phyloP scores from a whole-genome alignment of 1,284 basidiomycete species.

The Leccinum fallax region DNA sequence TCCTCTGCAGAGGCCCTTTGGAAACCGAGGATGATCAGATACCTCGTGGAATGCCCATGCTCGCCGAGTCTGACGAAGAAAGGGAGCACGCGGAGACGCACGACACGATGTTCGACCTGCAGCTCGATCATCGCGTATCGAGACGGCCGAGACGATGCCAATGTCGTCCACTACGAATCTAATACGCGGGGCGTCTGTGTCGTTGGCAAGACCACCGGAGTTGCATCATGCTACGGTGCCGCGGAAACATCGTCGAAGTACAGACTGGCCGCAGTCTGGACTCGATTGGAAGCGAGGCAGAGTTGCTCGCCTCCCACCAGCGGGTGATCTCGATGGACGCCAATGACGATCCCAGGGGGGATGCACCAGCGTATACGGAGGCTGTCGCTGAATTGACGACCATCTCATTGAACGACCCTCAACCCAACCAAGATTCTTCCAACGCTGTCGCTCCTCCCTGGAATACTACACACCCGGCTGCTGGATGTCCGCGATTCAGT shows the following conservation, averaged over 20 bases:
- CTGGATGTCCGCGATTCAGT: slow-evolving; percentile 26
- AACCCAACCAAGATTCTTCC: slow-evolving; percentile 1
- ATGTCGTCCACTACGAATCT: slow-evolving; percentile 28
- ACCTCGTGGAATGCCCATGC: slow-evolving; percentile 34
- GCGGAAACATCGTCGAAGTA: slow-evolving; percentile 11
- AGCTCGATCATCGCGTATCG: slow-evolving; percentile 25
- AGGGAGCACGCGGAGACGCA: slow-evolving; percentile 18
- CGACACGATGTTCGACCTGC: slow-evolving; percentile 17
- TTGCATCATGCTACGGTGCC: slow-evolving; percentile 9
- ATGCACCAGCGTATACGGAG: slow-evolving; percentile 68
- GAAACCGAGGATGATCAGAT: slow-evolving; percentile 37
- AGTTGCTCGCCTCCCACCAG: slow-evolving; percentile 30
- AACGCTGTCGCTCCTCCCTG: not conserved
- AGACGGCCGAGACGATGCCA: slow-evolving; percentile 28
- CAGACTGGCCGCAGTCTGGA: slow-evolving; percentile 21
- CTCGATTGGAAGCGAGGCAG: slow-evolving; percentile 28
- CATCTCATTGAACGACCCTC: slow-evolving; percentile 16
- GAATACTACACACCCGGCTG: not conserved
- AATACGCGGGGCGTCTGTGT: slow-evolving; percentile 14
- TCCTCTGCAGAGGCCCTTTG: slow-evolving; percentile 37
- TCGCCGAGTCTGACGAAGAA: slow-evolving; percentile 35
- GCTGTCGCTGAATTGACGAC: slow-evolving; percentile 38
- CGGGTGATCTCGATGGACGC: slow-evolving; percentile 24
- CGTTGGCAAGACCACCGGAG: slow-evolving; percentile 20
- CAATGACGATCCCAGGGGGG: slow-evolving; percentile 46